Base-by-base conservation (phyloP, 2,329 filamentous ascomycete genomes). In the Neonectria sp. region DNA sequence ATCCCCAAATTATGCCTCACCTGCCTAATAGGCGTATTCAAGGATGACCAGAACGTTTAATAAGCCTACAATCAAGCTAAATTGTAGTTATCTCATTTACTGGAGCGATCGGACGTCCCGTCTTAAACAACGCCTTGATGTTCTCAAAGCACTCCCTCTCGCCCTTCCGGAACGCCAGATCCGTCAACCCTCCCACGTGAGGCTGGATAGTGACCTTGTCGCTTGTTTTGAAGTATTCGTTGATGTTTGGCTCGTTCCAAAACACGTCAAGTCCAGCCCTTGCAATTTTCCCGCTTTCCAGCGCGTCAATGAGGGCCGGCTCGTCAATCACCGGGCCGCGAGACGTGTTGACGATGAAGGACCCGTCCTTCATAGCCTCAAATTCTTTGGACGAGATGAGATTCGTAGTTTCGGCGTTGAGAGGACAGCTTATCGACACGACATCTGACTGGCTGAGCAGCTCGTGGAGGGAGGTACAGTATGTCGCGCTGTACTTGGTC, bases 261-360 rank as follows among this genome's bases (percentile, higher is more conserved):
- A 86, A 84, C 1, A 86, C 85, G 68, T 88, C 86, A 43, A 88
- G 65, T 0, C 86, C 87, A 1, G 84, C 85, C 5, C 83, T 76
- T 1, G 78, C 77, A 2, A 88, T 68, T 57, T 85, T 84, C 0
- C 86, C 85, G 6, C 75, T 80, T 61, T 86, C 81, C 5, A 89
- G 70, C 0, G 85, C 86, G 12, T 77, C 73, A 6, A 85, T 79
- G 17, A 89, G 71, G 0, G 86, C 86, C 4, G 75, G 72, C 69
- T 88, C 85, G 65, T 88, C 81, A 1, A 89, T 76, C 3, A 88
- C 76, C 13, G 81, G 80, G 0, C 86, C 86, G 0, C 86, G 80
- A 0, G 86, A 83, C 0, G 86, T 88, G 71, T 89, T 89, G 35
- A 88, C 77, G 4, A 89, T 71, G 60, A 84, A 81, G 0, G 79